Conservation (phyloP, 371 early-diverging fungal species). For the Gilbertella persicaria region DNA sequence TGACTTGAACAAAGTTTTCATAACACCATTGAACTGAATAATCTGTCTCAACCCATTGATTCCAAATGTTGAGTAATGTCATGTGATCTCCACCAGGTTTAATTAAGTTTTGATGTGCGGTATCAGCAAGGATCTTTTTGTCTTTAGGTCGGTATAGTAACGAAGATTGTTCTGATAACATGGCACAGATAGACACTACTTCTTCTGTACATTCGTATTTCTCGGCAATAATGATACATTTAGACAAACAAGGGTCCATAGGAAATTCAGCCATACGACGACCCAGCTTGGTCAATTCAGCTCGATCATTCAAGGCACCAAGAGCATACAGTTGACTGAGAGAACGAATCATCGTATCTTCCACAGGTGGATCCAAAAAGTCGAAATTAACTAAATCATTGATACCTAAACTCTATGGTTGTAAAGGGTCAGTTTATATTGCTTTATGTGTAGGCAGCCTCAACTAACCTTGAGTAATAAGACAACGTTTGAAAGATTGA, state of each 20-base stretch:
- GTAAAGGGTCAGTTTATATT: slow-evolving; percentile 1
- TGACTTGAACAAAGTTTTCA: slow-evolving; percentile 94
- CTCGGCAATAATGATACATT: slow-evolving; percentile 89
- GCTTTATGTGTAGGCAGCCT: not conserved
- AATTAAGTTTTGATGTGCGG: slow-evolving; percentile 85
- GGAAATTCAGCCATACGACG: slow-evolving; percentile 99
- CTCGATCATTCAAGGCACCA: slow-evolving; percentile 92
- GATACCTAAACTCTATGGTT: slow-evolving; percentile 81
- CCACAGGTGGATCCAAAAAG: slow-evolving; percentile 97
- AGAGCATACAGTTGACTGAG: slow-evolving; percentile 94
- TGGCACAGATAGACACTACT: slow-evolving; percentile 85
- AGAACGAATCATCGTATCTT: slow-evolving; percentile 90
- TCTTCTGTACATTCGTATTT: slow-evolving; percentile 93
- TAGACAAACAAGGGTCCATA: slow-evolving; percentile 94
- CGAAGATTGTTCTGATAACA: slow-evolving; percentile 92
- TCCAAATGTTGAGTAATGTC: slow-evolving; percentile 90
- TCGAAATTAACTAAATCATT: slow-evolving; percentile 96
- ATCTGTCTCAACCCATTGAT: slow-evolving; percentile 94
- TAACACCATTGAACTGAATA: slow-evolving; percentile 94
- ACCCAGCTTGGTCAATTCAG: slow-evolving; percentile 95
- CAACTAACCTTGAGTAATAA: slow-evolving; percentile 79
- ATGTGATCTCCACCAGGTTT: slow-evolving; percentile 92
- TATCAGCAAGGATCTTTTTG: slow-evolving; percentile 91
- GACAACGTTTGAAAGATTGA: slow-evolving; percentile 91
- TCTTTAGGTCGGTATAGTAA: slow-evolving; percentile 95